phyloP scores from a whole-genome alignment of 192 early-diverging fungal genomes.

The Umbelopsis sp. region DNA sequence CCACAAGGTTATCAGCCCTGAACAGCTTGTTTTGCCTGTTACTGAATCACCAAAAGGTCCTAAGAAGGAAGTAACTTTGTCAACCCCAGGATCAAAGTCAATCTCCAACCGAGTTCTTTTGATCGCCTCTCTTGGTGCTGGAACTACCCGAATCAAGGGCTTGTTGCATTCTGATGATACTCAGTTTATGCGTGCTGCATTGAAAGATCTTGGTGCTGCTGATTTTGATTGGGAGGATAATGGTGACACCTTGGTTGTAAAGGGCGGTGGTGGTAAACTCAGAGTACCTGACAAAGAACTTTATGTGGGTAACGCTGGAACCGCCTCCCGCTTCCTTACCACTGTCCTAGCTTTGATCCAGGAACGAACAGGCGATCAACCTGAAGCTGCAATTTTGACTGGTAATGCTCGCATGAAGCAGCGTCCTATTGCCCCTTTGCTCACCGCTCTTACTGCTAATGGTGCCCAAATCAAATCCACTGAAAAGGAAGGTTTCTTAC shows the following conservation, averaged over 20 bases:
- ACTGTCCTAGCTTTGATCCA: conserved; percentile 80
- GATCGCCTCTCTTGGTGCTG: conserved; percentile 85
- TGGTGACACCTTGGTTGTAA: conserved; percentile 85
- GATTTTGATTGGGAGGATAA: conserved; percentile 90
- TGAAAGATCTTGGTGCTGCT: conserved; percentile 88
- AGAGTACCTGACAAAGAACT: conserved; percentile 76
- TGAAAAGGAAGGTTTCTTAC: conserved; percentile 84
- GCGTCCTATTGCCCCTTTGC: conserved; percentile 89
- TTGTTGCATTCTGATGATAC: conserved; percentile 97
- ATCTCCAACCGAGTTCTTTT: conserved; percentile 96
- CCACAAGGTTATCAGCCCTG: conserved; percentile 77
- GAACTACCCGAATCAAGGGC: conserved; percentile 80
- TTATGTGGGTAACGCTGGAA: conserved; percentile 97
- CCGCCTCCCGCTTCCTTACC: conserved; percentile 94
- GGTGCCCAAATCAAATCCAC: conserved; percentile 77
- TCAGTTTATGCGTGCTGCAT: conserved; percentile 92
- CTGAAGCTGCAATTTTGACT: conserved; percentile 68
- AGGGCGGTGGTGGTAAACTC: conserved; percentile 79
- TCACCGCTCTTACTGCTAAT: conserved; percentile 82
- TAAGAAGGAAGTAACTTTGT: conserved; percentile 57
- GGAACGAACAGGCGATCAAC: conserved; percentile 34
- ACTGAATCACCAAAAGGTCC: conserved; percentile 42
- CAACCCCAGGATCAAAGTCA: conserved; percentile 93
- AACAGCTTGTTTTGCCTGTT: conserved; percentile 69
- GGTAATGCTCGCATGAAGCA: conserved; percentile 98